Conservation (phyloP, 2,329 filamentous ascomycete species). For the Colletotrichum melonis region DNA sequence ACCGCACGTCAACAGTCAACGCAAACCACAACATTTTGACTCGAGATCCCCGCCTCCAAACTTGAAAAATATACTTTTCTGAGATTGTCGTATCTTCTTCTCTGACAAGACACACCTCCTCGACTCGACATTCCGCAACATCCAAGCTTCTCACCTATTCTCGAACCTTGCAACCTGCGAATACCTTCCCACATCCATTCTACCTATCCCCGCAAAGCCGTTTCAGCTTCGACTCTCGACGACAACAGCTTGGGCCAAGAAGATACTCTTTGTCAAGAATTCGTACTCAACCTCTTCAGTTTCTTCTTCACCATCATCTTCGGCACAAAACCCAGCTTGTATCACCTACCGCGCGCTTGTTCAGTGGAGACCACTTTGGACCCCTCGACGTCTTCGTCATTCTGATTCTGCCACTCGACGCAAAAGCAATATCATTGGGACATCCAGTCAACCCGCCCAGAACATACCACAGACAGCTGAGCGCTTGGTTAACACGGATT, state of each 20-base stretch:
- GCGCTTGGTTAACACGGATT: not conserved
- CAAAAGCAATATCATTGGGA: not conserved
- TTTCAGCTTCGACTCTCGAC: constrained; percentile 3
- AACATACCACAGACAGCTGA: not conserved
- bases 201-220: not conserved
- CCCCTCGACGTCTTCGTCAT: constrained; percentile 19
- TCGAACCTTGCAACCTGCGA: not conserved
- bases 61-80: not conserved
- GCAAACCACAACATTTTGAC: not conserved
- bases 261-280: not conserved
- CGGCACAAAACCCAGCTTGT: constrained; percentile 1
- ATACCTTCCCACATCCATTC: not conserved
- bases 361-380: constrained; percentile 21
- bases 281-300: not conserved
- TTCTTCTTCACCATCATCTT: not conserved
- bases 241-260: not conserved
- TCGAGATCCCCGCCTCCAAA: not conserved
- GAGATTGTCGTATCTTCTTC: not conserved
- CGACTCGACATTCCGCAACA: not conserved
- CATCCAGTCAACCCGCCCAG: not conserved
- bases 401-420: constrained; percentile 11
- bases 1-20: constrained; percentile 23
- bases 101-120: not conserved
- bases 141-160: not conserved
- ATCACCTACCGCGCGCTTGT: constrained; percentile 34